phyloP scores from a whole-genome alignment of 768 basidiomycete genomes.

The Leccinum obscurum region DNA sequence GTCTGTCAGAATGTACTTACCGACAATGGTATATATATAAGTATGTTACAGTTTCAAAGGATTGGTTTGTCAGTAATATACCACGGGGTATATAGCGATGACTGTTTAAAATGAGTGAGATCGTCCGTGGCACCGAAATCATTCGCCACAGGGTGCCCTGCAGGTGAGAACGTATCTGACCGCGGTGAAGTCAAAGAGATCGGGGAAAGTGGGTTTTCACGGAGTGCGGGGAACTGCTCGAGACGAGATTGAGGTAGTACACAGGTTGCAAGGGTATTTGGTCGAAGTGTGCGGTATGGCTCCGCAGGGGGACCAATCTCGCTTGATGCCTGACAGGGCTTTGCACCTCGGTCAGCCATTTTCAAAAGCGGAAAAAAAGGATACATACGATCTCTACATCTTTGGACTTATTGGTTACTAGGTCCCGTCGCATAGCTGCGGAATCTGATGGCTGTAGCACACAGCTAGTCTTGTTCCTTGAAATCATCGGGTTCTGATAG shows the following conservation, averaged over 20 bases:
- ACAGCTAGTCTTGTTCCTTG: conserved; percentile 9
- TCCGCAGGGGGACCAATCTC: conserved; percentile 18
- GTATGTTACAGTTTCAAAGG: not conserved
- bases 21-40: not conserved
- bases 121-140: not conserved
- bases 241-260: not conserved
- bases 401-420: conserved; percentile 20
- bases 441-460: conserved; percentile 25
- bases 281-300: not conserved
- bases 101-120: conserved; percentile 3
- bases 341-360: conserved; percentile 4
- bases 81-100: conserved; percentile 3
- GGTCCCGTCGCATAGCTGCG: conserved; percentile 19
- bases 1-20: not conserved
- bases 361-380: not conserved
- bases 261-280: not conserved
- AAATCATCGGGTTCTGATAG: conserved; percentile 18
- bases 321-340: conserved; percentile 28
- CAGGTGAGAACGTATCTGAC: not conserved
- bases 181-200: not conserved
- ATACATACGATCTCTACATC: conserved; percentile 33
- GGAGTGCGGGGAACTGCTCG: conserved; percentile 1
- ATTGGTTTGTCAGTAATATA: not conserved
- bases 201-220: not conserved
- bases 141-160: not conserved